phyloP scores from a whole-genome alignment of 2,329 filamentous ascomycete species.

The Alternaria alternata region DNA sequence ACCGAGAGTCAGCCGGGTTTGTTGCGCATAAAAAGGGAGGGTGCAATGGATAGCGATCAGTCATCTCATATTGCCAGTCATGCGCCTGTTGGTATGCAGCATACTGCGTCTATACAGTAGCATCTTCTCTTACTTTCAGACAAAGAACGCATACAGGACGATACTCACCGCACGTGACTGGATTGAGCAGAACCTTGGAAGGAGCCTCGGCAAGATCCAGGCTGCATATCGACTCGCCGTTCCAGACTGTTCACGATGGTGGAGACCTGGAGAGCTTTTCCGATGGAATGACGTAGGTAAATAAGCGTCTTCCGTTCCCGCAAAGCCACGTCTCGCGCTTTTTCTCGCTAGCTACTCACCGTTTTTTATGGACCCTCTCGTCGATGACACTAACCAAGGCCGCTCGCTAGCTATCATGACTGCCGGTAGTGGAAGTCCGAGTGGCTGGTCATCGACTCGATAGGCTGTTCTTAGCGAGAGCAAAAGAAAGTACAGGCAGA shows the following conservation, averaged over 20 bases:
- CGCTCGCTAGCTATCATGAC: background rate
- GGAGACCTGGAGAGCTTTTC: background rate
- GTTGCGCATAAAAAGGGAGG: background rate
- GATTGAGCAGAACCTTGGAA: background rate
- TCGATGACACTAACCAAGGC: slow-evolving; percentile 2
- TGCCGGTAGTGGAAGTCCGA: background rate
- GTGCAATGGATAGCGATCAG: background rate
- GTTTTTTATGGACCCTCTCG: slow-evolving; percentile 5
- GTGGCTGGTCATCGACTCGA: background rate
- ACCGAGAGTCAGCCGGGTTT: background rate
- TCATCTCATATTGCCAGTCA: background rate
- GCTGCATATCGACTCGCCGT: background rate
- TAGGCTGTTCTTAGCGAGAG: background rate
- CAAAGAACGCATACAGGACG: background rate
- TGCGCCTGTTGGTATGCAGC: background rate
- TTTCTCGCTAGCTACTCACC: background rate
- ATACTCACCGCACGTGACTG: background rate
- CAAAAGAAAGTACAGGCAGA: slow-evolving; percentile 1
- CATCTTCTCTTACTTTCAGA: background rate
- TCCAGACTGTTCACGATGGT: slow-evolving; percentile 1
- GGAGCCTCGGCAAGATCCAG: background rate
- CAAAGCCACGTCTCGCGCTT: slow-evolving; percentile 1
- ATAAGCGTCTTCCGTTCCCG: background rate
- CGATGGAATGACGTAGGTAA: background rate
- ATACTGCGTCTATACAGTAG: background rate